Conservation (phyloP, 192 early-diverging fungal genomes). For the Rhizophagus clarus region DNA sequence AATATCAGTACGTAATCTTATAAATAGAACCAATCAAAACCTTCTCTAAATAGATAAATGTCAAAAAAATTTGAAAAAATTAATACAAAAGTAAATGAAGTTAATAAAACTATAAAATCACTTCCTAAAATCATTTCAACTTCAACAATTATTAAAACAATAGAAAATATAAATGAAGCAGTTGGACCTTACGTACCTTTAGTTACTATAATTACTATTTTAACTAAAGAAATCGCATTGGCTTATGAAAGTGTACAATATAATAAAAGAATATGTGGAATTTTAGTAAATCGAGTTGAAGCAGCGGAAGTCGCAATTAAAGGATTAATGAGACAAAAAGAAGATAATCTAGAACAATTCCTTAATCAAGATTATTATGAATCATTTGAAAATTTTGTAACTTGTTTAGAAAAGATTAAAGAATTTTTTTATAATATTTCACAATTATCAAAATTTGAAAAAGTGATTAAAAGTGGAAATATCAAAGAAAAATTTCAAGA, state of each 20-base stretch:
- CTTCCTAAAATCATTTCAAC: too few species aligned
- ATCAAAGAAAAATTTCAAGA: neutral
- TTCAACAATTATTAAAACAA: neutral
- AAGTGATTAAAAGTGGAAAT: neutral
- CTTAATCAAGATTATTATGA: constrained; percentile 1
- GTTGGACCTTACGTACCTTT: neutral
- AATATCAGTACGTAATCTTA: too few species aligned
- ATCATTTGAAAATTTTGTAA: neutral
- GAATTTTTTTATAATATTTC: neutral
- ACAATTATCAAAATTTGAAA: neutral
- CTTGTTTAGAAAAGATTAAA: neutral
- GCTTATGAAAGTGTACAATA: constrained; percentile 6
- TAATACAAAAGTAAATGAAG: too few species aligned
- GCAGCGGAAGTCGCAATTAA: neutral
- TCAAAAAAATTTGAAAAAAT: too few species aligned
- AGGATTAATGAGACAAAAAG: neutral
- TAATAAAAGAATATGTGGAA: constrained; percentile 18
- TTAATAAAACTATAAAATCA: too few species aligned
- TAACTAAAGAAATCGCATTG: neutral
- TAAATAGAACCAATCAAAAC: too few species aligned
- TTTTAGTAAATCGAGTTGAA: neutral
- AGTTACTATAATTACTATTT: neutral
- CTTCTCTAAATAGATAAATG: too few species aligned
- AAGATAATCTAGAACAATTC: neutral
- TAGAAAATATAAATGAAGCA: neutral